Evolutionary conservation across 768 basidiomycete genomes (phyloP), one percentile per base, ranked within the genome.

Genomic region (Trametes cingulata): DNA sequence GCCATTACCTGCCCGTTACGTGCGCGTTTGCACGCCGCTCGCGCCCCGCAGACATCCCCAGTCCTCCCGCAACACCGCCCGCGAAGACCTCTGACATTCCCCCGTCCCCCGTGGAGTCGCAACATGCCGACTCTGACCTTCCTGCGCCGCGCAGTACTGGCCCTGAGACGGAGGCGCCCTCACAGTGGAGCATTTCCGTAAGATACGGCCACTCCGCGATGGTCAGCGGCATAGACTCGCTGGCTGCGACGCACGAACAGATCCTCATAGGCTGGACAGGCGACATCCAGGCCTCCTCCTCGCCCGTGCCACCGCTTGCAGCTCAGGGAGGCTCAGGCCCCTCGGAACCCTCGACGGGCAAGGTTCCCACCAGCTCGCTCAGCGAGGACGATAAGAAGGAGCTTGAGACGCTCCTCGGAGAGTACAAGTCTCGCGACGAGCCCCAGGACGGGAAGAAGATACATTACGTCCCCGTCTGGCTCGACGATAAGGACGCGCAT

Each of bases 201-300:
- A 82, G 96, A 40, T 87, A 93, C 63, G 95, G 95, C 17, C 97
- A 98, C 71, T 84, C 92, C 9, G 96, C 96, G 12, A 94, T 98
- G 91, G 89, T 95, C 60, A 90, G 89, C 45, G 96, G 96, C 33
- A 94, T 98, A 69, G 85, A 87, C 53, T 90, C 89, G 12, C 83
- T 99, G 36, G 81, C 87, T 2, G 77, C 85, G 13, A 90, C 90
- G 0, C 91, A 96, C 74, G 90, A 96, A 66, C 93, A 98, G 77
- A 73, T 96, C 68, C 83, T 98, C 71, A 81, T 98, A 43, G 96
- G 94, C 20, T 96, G 97, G 91, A 91, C 92, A 0, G 96, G 96
- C 39, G 94, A 97, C 65, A 82, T 98, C 64, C 73, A 85, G 55
- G 70, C 77, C 50, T 81, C 85, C 12, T 53, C 71, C 10, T 65